Conservation (phyloP, 108 stramenopile genomes). For the Nannochloropsis oceanica region DNA sequence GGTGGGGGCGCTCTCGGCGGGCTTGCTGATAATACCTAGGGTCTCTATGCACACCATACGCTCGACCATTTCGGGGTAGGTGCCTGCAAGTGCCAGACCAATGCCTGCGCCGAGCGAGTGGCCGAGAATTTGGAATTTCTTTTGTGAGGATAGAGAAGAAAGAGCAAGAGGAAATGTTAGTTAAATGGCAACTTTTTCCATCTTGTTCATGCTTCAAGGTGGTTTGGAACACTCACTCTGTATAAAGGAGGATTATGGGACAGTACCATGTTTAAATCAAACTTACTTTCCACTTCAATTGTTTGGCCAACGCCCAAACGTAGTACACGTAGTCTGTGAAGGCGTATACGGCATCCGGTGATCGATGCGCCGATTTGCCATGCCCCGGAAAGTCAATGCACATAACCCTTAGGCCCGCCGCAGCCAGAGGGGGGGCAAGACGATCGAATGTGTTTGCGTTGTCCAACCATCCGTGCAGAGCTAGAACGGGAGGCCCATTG, state of each 20-base stretch:
- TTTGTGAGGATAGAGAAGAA: neutral
- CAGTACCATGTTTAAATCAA: no score
- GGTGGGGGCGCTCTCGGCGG: neutral
- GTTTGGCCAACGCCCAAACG: neutral
- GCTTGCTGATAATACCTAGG: neutral
- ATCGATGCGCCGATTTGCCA: neutral
- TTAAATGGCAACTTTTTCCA: no score
- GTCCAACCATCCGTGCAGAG: conserved; percentile 19
- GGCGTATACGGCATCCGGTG: neutral
- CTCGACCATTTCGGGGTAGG: neutral
- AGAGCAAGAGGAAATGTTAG: neutral
- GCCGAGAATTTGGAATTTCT: neutral
- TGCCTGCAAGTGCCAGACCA: neutral
- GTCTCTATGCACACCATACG: neutral
- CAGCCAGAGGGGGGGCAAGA: neutral
- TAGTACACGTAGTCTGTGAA: neutral
- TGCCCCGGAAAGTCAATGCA: conserved; percentile 5
- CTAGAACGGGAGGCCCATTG: neutral
- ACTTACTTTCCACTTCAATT: neutral
- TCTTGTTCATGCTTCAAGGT: no score
- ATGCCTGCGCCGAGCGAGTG: neutral
- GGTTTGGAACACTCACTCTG: no score
- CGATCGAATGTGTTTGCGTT: conserved; percentile 8
- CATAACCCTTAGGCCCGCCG: neutral
- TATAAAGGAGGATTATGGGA: no score